Evolutionary conservation across 1,139 yeast species (phyloP).

Genomic region (Saccharomyces hybrid): DNA sequence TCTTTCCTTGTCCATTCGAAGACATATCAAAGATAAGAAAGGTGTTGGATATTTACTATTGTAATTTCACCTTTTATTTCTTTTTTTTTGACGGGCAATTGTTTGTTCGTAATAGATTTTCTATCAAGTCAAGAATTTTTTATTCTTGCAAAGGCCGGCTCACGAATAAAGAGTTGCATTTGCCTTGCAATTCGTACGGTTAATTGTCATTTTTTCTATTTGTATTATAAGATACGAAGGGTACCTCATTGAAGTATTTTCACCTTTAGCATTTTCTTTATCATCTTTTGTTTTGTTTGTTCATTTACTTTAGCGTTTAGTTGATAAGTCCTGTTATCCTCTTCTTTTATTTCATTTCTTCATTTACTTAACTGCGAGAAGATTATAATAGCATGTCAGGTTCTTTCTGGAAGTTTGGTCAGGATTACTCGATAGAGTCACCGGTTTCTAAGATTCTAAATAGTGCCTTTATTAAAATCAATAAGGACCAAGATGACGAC

Average conservation of each 20-base stretch:
- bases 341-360: background rate
- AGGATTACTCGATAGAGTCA: conserved; percentile 67
- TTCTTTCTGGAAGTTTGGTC: conserved; percentile 82
- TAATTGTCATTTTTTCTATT: background rate
- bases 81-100: background rate
- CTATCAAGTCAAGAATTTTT: background rate
- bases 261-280: background rate
- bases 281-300: background rate
- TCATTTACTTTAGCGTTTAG: background rate
- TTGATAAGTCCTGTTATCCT: background rate
- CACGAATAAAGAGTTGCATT: background rate
- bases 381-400: conserved; percentile 45
- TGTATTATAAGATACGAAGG: background rate
- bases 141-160: background rate
- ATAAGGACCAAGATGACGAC: conserved; percentile 3
- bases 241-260: background rate
- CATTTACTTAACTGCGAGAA: background rate
- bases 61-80: background rate
- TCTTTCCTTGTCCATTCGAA: background rate
- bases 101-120: background rate
- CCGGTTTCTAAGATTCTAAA: conserved; percentile 41
- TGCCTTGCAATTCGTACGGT: background rate
- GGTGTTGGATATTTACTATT: background rate
- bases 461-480: background rate
- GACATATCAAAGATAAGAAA: background rate